Evolutionary conservation across 257 asterid species (phyloP), one percentile per base, ranked within the genome.

Genomic region (Plantago ovata): DNA sequence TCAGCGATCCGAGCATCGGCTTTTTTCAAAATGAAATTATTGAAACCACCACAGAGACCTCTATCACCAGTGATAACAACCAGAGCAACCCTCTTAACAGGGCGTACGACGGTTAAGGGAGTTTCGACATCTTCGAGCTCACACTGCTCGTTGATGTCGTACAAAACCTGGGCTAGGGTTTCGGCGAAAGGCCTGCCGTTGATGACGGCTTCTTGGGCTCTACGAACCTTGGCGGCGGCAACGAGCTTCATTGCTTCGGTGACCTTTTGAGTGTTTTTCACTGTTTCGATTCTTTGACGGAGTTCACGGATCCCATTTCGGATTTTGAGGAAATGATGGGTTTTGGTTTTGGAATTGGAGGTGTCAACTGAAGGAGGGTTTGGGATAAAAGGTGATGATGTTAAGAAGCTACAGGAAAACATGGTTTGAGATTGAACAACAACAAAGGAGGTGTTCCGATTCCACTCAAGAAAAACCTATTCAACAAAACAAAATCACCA

Each of bases 41-140:
- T 84, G 70, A 87, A 87, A 16, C 90, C 76, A 24, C 95, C 94
- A 61, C 95, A 87, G 32, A 86, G 94, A 12, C 95, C 94, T 56
- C 91, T 75, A 44, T 81, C 94, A 24, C 84, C 86, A 3, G 88
- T 65, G 43, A 87, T 63, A 19, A 82, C 86, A 6, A 87, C 50
- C 8, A 87, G 80, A 13, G 84, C 86, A 18, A 87, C 83, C 62
- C 73, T 79, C 63, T 67, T 81, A 20, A 84, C 90, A 14, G 95
- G 88, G 64, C 95, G 70, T 13, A 84, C 52, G 42, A 47, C 75
- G 12, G 90, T 86, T 32, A 84, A 69, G 13, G 94, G 95, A 28
- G 76, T 64, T 18, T 77, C 94, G 0, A 86, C 82, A 20, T 86
- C 94, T 8, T 86, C 94, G 9, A 64, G 44, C 10, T 68, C 84